These are phyloP conservation scores for Penicillium hesseltinei DNA, from an alignment of 2,329 filamentous ascomycete genomes.

Conservation along the genomic window DNA sequence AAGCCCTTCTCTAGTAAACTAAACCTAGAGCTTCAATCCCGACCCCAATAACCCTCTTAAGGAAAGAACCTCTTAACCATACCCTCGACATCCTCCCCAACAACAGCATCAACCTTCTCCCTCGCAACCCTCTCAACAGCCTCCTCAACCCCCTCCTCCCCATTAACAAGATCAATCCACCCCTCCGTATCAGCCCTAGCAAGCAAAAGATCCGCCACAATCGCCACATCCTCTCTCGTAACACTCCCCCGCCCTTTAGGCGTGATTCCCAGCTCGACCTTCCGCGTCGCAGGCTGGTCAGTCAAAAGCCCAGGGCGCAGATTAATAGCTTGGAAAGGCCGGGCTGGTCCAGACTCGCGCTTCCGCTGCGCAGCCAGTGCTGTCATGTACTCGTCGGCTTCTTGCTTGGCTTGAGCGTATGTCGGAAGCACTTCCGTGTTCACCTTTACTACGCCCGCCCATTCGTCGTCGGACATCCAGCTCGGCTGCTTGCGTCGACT, in stretches of 20 bases:
- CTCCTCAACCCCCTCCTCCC: constrained; percentile 46
- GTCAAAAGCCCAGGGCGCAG: constrained; percentile 52
- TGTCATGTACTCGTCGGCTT: constrained; percentile 56
- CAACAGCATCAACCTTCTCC: constrained; percentile 48
- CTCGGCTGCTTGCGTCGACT: constrained; percentile 48
- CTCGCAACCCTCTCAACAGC: constrained; percentile 49
- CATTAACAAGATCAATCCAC: constrained; percentile 56
- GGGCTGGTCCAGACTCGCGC: constrained; percentile 10
- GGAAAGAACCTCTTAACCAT: constrained; percentile 41
- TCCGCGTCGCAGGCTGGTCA: constrained; percentile 48
- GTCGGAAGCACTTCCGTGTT: constrained; percentile 51
- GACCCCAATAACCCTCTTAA: constrained; percentile 2
- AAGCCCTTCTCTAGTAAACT: not conserved
- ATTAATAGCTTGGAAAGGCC: constrained; percentile 50
- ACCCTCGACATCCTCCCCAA: constrained; percentile 51
- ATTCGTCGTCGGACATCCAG: constrained; percentile 53
- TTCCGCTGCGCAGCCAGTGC: constrained; percentile 42
- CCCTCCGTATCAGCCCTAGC: constrained; percentile 50
- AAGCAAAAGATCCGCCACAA: constrained; percentile 50
- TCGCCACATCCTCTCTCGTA: constrained; percentile 52
- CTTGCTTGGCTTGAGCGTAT: constrained; percentile 56
- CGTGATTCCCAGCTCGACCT: constrained; percentile 51
- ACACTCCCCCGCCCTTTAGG: constrained; percentile 43
- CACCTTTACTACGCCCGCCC: constrained; percentile 45
- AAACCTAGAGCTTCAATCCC: not conserved